A percentile compares a stretch with the other conserved stretches of the same genome.
Conservation (phyloP, 2,329 filamentous ascomycete genomes). For the Penicillium palitans region DNA sequence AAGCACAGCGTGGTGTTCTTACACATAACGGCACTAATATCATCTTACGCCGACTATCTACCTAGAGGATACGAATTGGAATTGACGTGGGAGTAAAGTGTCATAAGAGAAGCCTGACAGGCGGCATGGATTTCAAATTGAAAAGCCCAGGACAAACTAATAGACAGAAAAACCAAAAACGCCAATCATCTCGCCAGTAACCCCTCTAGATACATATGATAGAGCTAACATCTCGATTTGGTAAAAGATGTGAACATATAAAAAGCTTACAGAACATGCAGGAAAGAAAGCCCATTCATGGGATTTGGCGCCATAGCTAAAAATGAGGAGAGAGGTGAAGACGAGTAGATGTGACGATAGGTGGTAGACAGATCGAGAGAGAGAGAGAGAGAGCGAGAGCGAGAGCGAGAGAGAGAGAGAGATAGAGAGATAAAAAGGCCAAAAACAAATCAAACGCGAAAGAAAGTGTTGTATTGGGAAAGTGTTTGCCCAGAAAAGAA, state of each 20-base stretch:
- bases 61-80: not conserved
- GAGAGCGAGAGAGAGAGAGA: too few species aligned
- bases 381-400: not conserved
- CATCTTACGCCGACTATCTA: not conserved
- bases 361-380: not conserved
- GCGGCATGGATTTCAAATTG: not conserved
- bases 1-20: too few species aligned
- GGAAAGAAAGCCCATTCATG: not conserved
- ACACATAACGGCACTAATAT: too few species aligned
- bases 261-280: not conserved
- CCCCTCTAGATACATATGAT: slow-evolving; percentile 4
- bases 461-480: not conserved
- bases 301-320: not conserved
- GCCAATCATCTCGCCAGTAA: not conserved
- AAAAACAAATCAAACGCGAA: slow-evolving; percentile 2
- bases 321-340: not conserved
- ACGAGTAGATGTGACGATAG: not conserved
- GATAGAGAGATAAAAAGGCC: not conserved
- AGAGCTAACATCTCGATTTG: not conserved
- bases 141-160: not conserved
- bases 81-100: not conserved
- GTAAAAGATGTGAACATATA: not conserved
- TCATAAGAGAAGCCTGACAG: not conserved
- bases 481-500: not conserved
- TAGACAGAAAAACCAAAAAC: not conserved